Percentiles rank a stretch among this genome's conserved stretches.
Evolutionary conservation across 441 rosid species (phyloP).

Genomic region (Hypseocharis bilobata): DNA sequence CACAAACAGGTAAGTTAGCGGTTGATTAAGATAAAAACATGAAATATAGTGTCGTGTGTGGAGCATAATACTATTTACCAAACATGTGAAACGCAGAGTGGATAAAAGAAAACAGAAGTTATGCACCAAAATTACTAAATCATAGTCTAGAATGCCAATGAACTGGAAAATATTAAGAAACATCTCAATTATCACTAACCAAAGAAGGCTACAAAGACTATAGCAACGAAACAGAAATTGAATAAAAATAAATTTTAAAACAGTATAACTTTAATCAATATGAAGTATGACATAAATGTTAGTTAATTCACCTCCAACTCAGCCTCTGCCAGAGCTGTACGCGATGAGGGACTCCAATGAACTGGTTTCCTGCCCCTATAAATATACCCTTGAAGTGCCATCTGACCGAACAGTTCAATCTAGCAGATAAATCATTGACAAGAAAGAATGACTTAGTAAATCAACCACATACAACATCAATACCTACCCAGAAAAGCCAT

Average conservation of each 20-base stretch:
- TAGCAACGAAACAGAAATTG: neutral
- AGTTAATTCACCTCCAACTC: conserved; percentile 75
- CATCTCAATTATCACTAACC: neutral
- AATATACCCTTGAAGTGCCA: conserved; percentile 78
- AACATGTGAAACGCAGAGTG: neutral
- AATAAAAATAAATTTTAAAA: neutral
- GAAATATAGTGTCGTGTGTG: no score
- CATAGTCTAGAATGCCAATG: neutral
- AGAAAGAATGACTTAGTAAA: conserved; percentile 13
- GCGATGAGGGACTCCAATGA: conserved; percentile 96
- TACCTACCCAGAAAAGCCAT: conserved; percentile 2
- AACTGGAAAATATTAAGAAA: neutral
- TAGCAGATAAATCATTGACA: conserved; percentile 26
- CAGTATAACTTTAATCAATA: neutral
- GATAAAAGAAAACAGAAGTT: neutral
- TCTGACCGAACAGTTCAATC: conserved; percentile 89
- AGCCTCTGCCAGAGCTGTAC: conserved; percentile 98
- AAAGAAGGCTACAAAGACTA: neutral
- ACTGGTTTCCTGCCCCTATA: conserved; percentile 95
- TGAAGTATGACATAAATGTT: neutral
- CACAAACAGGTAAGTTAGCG: conserved; percentile 7
- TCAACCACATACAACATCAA: neutral
- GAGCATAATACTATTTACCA: neutral
- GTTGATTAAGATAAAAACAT: conserved; percentile 18
- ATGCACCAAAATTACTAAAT: neutral